Percentiles rank a stretch among this genome's conserved stretches.
Evolutionary conservation across 176 grass and related monocot species (phyloP).

Genomic region (Phyllostachys edulis): DNA sequence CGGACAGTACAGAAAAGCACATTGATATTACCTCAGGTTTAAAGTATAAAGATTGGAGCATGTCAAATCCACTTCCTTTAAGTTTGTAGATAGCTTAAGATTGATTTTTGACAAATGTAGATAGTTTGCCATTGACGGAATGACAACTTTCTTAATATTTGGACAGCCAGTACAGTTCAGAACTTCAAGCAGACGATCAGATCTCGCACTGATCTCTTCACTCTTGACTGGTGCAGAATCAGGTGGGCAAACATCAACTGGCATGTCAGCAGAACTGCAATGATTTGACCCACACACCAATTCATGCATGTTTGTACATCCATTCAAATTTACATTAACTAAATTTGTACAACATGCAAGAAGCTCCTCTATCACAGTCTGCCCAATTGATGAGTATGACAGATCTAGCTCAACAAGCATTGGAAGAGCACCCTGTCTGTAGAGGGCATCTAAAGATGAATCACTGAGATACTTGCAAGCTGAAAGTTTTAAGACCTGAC

Average conservation of each 20-base stretch:
- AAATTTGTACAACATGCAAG: slow-evolving; percentile 82
- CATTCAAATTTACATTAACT: slow-evolving; percentile 87
- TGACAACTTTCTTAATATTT: slow-evolving; percentile 84
- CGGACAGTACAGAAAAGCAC: slow-evolving; percentile 1
- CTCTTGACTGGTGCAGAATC: slow-evolving; percentile 31
- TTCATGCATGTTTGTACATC: slow-evolving; percentile 80
- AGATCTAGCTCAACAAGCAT: slow-evolving; percentile 88
- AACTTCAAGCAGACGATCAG: slow-evolving; percentile 70
- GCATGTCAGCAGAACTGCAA: slow-evolving; percentile 41
- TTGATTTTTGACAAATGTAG: slow-evolving; percentile 81
- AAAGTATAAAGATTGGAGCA: slow-evolving; percentile 75
- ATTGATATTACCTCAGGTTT: slow-evolving; percentile 71
- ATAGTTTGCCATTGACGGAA: slow-evolving; percentile 70
- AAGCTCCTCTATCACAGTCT: slow-evolving; percentile 66
- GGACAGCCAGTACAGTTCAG: slow-evolving; percentile 92
- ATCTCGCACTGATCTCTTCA: slow-evolving; percentile 32
- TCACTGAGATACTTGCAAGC: slow-evolving; percentile 92
- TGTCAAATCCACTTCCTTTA: slow-evolving; percentile 88
- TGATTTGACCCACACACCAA: slow-evolving; percentile 66
- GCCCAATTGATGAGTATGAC: slow-evolving; percentile 92
- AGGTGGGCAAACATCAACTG: slow-evolving; percentile 40
- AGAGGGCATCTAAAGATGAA: slow-evolving; percentile 81
- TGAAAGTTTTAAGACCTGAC: slow-evolving; percentile 84
- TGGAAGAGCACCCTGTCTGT: slow-evolving; percentile 69
- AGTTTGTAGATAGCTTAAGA: slow-evolving; percentile 84